Conservation (phyloP, 768 basidiomycete species). For the Leucocoprinus leucothites region DNA sequence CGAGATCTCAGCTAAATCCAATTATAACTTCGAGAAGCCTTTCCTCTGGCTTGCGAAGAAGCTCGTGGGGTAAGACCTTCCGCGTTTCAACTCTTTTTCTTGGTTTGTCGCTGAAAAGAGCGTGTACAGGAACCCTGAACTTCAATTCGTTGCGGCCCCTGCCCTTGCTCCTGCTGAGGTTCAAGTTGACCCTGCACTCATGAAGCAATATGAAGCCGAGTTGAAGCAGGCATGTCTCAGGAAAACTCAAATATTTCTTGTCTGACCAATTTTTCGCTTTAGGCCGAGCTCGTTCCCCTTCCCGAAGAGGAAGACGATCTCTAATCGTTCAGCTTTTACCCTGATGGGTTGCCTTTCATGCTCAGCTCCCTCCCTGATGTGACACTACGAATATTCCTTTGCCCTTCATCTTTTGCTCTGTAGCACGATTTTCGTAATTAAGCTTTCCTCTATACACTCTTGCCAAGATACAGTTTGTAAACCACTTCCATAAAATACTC, state of each 20-base stretch:
- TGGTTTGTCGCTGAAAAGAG: not conserved
- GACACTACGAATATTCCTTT: conserved; percentile 25
- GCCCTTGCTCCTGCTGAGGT: conserved; percentile 96
- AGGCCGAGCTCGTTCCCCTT: conserved; percentile 91
- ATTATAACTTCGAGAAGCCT: conserved; percentile 99
- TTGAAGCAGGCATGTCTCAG: conserved; percentile 53
- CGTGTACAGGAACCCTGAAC: conserved; percentile 61
- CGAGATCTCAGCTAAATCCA: conserved; percentile 99
- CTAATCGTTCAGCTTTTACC: conserved; percentile 29
- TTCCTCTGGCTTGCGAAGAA: conserved; percentile 99
- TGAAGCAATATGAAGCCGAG: conserved; percentile 78
- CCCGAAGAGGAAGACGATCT: conserved; percentile 97
- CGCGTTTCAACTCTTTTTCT: not conserved
- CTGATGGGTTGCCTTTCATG: conserved; percentile 14
- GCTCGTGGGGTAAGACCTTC: conserved; percentile 79
- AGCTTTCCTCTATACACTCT: conserved; percentile 15
- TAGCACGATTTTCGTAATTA: conserved; percentile 18
- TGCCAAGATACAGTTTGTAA: not conserved
- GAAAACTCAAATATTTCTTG: conserved; percentile 5
- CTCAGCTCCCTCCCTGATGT: conserved; percentile 21
- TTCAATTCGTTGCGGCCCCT: conserved; percentile 97
- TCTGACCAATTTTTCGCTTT: not conserved
- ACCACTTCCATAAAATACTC: not conserved
- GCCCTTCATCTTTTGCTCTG: conserved; percentile 12
- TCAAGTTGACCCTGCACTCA: conserved; percentile 71